Percentiles rank a stretch among this genome's conserved stretches.
Conservation (phyloP, 2,329 filamentous ascomycete species). For the Hortaea sp. region DNA sequence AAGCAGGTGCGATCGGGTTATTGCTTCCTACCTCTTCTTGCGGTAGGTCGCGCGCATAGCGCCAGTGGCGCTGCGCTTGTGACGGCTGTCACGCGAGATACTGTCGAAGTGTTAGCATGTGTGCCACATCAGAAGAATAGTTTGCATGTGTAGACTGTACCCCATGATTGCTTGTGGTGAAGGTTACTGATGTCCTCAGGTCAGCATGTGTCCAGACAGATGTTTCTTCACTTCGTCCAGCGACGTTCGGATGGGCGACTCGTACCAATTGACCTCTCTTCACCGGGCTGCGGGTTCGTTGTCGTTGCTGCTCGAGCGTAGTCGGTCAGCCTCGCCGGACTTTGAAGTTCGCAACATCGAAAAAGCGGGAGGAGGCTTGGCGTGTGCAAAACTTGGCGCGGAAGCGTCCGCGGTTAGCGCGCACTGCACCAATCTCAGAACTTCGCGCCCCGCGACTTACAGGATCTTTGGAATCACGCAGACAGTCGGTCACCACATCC, state of each 20-base stretch:
- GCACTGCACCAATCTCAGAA: background rate
- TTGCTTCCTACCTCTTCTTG: constrained; percentile 47
- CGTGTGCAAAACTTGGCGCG: background rate
- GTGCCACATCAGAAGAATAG: constrained; percentile 4
- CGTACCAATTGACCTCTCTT: constrained; percentile 5
- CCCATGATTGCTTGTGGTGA: constrained; percentile 43
- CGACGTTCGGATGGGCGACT: background rate
- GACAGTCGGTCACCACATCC: background rate
- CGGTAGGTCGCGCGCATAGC: constrained; percentile 63
- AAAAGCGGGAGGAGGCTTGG: background rate
- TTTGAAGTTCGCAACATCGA: background rate
- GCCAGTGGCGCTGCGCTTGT: constrained; percentile 99
- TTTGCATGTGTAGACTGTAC: constrained; percentile 27
- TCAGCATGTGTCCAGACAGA: background rate
- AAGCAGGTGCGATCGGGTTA: constrained; percentile 51
- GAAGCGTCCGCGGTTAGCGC: background rate
- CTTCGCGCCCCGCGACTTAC: too few relatives aligned
- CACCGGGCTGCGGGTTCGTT: background rate
- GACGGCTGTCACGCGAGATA: constrained; percentile 99
- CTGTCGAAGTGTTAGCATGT: constrained; percentile 37
- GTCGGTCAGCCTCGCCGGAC: background rate
- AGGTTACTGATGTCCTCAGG: constrained; percentile 23
- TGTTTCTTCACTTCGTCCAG: background rate
- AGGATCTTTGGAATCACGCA: background rate
- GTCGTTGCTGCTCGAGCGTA: constrained; percentile 2